Evolutionary conservation across 345 rosid genomes (phyloP).

Genomic region (Brassica juncea): DNA sequence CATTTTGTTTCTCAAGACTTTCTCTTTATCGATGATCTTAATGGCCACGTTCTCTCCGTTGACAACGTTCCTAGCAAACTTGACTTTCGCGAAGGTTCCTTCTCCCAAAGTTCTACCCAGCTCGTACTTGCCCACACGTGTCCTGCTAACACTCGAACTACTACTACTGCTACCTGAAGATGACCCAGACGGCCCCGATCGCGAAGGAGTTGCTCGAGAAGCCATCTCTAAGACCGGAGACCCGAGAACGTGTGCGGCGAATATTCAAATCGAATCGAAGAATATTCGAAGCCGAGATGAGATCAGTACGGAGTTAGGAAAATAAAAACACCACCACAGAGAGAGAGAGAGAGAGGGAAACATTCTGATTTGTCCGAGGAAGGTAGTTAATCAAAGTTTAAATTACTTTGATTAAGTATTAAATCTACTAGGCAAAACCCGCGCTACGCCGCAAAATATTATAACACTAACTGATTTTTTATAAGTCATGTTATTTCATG

Average conservation of each 20-base stretch:
- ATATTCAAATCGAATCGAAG: conserved; percentile 27
- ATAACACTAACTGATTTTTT: no score
- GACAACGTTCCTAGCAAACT: conserved; percentile 75
- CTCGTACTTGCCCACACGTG: conserved; percentile 95
- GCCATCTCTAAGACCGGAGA: no score
- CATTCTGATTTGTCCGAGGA: conserved; percentile 3
- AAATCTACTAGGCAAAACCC: no score
- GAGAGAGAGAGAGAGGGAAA: background rate
- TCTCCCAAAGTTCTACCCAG: conserved; percentile 90
- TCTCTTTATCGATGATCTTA: conserved; percentile 91
- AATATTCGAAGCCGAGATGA: background rate
- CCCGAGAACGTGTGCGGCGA: conserved; percentile 34
- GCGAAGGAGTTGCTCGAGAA: conserved; percentile 36
- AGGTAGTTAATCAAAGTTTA: background rate
- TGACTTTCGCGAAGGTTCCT: conserved; percentile 97
- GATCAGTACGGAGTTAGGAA: no score
- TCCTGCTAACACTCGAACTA: conserved; percentile 50
- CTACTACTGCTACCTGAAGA: background rate
- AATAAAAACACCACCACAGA: background rate
- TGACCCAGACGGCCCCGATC: conserved; percentile 20
- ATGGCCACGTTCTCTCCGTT: conserved; percentile 82
- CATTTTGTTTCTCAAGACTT: conserved; percentile 84
- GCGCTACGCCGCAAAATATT: no score
- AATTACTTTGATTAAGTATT: no score
- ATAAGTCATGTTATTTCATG: no score